A percentile compares a stretch with the other conserved stretches of the same genome.
Conservation (phyloP, 495 filamentous ascomycete species). For the Penicillium goetzii region DNA sequence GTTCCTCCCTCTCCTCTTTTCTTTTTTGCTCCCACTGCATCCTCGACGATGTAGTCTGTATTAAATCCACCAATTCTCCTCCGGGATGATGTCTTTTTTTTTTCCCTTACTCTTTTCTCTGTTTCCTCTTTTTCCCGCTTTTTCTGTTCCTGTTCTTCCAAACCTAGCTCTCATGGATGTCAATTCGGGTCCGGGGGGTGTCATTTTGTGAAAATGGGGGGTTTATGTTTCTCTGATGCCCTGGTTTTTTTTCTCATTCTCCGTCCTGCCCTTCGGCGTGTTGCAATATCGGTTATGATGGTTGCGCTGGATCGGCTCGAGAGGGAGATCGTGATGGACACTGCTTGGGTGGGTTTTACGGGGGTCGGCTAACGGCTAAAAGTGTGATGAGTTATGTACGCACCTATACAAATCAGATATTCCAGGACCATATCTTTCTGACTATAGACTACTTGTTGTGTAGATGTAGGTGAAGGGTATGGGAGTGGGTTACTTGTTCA, state of each 20-base stretch:
- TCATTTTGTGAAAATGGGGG: slow-evolving; percentile 27
- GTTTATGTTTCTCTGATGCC: slow-evolving; percentile 21
- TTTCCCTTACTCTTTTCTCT: slow-evolving; percentile 20
- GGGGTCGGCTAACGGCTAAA: slow-evolving; percentile 30
- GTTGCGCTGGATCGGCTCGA: slow-evolving; percentile 29
- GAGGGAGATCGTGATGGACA: slow-evolving; percentile 31
- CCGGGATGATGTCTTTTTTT: slow-evolving; percentile 31
- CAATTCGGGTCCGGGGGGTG: slow-evolving; percentile 34
- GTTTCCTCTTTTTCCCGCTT: slow-evolving; percentile 15
- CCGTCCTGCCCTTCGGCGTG: slow-evolving; percentile 21
- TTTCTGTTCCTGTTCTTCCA: slow-evolving; percentile 17
- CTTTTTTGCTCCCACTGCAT: slow-evolving; percentile 35
- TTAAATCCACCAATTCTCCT: slow-evolving; percentile 47
- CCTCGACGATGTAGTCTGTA: slow-evolving; percentile 35
- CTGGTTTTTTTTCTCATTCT: slow-evolving; percentile 13
- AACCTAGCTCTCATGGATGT: slow-evolving; percentile 33
- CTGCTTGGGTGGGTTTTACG: slow-evolving; percentile 25
- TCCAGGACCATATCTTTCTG: slow-evolving; percentile 14
- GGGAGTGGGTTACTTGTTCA: background rate
- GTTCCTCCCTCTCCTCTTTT: slow-evolving; percentile 24
- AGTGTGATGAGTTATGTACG: slow-evolving; percentile 39
- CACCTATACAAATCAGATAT: slow-evolving; percentile 32
- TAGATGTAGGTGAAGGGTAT: background rate
- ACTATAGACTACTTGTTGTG: too few species aligned
- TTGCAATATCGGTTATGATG: slow-evolving; percentile 27